phyloP scores from a whole-genome alignment of 352 stramenopile species.

The Pythium sukuiense region DNA sequence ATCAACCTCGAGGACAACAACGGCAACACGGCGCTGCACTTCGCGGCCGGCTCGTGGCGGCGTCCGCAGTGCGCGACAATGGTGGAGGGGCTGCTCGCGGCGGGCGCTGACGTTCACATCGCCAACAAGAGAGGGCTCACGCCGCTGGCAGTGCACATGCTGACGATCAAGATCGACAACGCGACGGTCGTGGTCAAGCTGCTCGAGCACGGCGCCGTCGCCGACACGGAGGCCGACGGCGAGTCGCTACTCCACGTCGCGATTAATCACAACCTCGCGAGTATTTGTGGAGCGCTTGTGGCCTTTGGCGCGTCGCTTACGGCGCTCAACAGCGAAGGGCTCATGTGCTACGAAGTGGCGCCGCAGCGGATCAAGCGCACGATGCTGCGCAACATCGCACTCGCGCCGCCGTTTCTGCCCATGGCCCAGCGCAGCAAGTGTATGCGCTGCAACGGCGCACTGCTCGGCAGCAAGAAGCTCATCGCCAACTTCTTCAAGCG shows the following conservation, averaged over 20 bases:
- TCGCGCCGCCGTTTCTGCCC: slow-evolving; percentile 46
- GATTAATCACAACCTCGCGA: slow-evolving; percentile 46
- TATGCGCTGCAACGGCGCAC: slow-evolving; percentile 65
- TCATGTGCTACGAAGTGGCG: slow-evolving; percentile 83
- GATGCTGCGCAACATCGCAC: slow-evolving; percentile 68
- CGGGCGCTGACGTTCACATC: slow-evolving; percentile 49
- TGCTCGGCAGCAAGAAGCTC: slow-evolving; percentile 49
- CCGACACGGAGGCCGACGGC: slow-evolving; percentile 64
- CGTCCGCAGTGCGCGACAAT: slow-evolving; percentile 46
- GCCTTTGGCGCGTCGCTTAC: slow-evolving; percentile 62
- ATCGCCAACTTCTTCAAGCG: slow-evolving; percentile 62
- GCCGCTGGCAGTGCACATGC: slow-evolving; percentile 73
- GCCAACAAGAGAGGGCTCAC: slow-evolving; percentile 68
- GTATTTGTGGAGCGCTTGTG: slow-evolving; percentile 57
- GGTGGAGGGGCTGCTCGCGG: slow-evolving; percentile 44
- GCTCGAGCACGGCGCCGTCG: slow-evolving; percentile 54
- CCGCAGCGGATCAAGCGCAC: slow-evolving; percentile 57
- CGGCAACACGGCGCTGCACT: slow-evolving; percentile 81
- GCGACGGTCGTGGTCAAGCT: slow-evolving; percentile 62
- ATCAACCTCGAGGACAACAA: slow-evolving; percentile 75
- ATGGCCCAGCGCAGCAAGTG: slow-evolving; percentile 60
- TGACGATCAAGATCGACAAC: slow-evolving; percentile 79
- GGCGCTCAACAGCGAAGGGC: slow-evolving; percentile 60
- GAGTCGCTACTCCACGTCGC: slow-evolving; percentile 66
- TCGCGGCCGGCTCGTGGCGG: slow-evolving; percentile 64